Evolutionary conservation across 2,329 filamentous ascomycete genomes (phyloP).

Genomic region (Aspergillus ruber): DNA sequence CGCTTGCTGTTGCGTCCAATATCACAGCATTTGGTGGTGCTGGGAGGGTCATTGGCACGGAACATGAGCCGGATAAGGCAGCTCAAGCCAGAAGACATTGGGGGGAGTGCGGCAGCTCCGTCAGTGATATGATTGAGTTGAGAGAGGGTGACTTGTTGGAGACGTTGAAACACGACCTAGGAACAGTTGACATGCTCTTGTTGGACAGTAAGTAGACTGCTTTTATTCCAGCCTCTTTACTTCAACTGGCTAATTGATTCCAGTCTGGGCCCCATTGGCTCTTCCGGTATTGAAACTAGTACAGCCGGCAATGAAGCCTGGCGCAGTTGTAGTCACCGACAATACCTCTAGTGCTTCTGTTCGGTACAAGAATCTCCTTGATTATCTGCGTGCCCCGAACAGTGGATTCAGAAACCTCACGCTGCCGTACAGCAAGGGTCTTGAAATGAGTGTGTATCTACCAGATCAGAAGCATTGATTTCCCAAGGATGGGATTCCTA

Average conservation of each 20-base stretch:
- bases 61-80: constrained; percentile 53
- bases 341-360: constrained; percentile 26
- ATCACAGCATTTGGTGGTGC: constrained; percentile 20
- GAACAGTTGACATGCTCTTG: constrained; percentile 31
- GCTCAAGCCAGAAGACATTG: constrained; percentile 40
- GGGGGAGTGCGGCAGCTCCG: constrained; percentile 26
- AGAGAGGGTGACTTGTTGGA: constrained; percentile 36
- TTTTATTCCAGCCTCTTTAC: background rate
- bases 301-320: constrained; percentile 26
- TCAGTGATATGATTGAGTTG: constrained; percentile 31
- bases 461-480: background rate
- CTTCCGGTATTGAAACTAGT: constrained; percentile 34
- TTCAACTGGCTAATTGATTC: background rate
- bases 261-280: constrained; percentile 36
- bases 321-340: constrained; percentile 34
- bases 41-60: constrained; percentile 53
- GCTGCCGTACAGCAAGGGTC: constrained; percentile 44
- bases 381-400: constrained; percentile 38
- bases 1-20: constrained; percentile 51
- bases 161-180: constrained; percentile 29
- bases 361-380: constrained; percentile 41
- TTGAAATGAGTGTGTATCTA: constrained; percentile 41
- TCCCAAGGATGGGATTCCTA: no score
- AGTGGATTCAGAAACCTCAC: constrained; percentile 48
- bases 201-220: constrained; percentile 34